Conservation (phyloP, 1,284 basidiomycete genomes). For the Mycosarcoma maydis region DNA sequence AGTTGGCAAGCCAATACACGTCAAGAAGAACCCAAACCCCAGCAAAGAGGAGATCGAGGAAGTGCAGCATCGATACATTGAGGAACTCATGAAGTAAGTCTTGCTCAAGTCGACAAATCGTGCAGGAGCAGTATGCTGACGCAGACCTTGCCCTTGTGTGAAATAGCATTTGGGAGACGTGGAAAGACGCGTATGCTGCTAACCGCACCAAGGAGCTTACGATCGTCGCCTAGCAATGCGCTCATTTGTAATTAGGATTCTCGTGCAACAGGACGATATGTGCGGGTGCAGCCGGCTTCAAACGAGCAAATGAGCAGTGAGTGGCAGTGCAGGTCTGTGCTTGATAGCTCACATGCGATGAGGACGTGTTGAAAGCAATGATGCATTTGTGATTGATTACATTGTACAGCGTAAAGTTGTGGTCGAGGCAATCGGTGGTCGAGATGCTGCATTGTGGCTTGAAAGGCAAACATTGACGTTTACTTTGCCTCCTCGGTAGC, state of each 20-base stretch:
- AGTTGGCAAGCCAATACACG: slow-evolving; percentile 85
- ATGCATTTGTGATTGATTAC: slow-evolving; percentile 5
- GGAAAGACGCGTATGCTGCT: slow-evolving; percentile 65
- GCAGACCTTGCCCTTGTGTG: neutral
- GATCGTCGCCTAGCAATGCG: slow-evolving; percentile 43
- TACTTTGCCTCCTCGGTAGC: slow-evolving; percentile 35
- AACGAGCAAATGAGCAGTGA: no score
- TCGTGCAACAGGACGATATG: no score
- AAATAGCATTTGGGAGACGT: slow-evolving; percentile 61
- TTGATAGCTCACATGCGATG: no score
- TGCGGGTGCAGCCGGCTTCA: no score
- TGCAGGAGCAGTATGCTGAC: slow-evolving; percentile 1
- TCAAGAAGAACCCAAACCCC: slow-evolving; percentile 80
- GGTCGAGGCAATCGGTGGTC: no score
- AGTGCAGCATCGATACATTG: slow-evolving; percentile 87
- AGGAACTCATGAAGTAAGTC: slow-evolving; percentile 71
- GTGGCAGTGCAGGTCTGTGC: no score
- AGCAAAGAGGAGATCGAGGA: slow-evolving; percentile 80
- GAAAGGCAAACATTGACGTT: no score
- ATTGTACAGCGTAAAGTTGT: slow-evolving; percentile 1
- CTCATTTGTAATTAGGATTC: no score
- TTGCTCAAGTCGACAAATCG: no score
- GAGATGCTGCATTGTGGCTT: no score
- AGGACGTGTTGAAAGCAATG: no score
- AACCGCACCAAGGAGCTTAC: slow-evolving; percentile 63